Evolutionary conservation across 768 basidiomycete species (phyloP).

Genomic region (Dendrothele bispora): DNA sequence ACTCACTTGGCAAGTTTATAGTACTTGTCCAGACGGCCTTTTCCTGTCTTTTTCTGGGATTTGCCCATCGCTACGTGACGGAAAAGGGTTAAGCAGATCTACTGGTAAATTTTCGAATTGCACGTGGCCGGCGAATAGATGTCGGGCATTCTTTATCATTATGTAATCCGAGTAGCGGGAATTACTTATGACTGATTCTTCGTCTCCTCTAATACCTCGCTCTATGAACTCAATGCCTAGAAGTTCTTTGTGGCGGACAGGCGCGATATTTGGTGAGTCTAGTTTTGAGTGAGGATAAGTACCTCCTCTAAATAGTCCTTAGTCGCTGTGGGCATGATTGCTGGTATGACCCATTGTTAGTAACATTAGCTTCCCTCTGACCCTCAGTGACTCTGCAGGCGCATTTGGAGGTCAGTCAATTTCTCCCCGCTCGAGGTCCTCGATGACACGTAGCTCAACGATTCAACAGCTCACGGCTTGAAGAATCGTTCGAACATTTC

Average conservation of each 20-base stretch:
- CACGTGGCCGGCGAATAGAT: background rate
- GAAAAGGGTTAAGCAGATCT: slow-evolving; percentile 1
- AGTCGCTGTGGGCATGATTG: background rate
- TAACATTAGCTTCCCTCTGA: slow-evolving; percentile 24
- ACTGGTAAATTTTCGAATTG: slow-evolving; percentile 2
- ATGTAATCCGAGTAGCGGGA: too few relatives aligned
- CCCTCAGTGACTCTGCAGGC: slow-evolving; percentile 55
- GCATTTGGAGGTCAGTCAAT: slow-evolving; percentile 56
- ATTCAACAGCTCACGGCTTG: slow-evolving; percentile 52
- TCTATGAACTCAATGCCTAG: slow-evolving; percentile 11
- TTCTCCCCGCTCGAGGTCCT: background rate
- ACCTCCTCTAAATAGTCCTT: background rate
- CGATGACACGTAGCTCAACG: background rate
- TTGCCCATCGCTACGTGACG: slow-evolving; percentile 61
- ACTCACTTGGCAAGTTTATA: slow-evolving; percentile 90
- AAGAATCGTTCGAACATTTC: slow-evolving; percentile 46
- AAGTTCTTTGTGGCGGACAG: slow-evolving; percentile 40
- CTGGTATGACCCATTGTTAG: background rate
- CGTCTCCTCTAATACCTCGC: slow-evolving; percentile 27
- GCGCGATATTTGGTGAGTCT: slow-evolving; percentile 39
- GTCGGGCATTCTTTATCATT: too few relatives aligned
- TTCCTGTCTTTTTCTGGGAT: slow-evolving; percentile 93
- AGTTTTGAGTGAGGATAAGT: background rate
- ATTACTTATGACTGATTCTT: slow-evolving; percentile 16
- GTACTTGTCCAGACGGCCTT: slow-evolving; percentile 95